Base-by-base conservation (phyloP, 768 basidiomycete species). In the Lyophyllum semitale region DNA sequence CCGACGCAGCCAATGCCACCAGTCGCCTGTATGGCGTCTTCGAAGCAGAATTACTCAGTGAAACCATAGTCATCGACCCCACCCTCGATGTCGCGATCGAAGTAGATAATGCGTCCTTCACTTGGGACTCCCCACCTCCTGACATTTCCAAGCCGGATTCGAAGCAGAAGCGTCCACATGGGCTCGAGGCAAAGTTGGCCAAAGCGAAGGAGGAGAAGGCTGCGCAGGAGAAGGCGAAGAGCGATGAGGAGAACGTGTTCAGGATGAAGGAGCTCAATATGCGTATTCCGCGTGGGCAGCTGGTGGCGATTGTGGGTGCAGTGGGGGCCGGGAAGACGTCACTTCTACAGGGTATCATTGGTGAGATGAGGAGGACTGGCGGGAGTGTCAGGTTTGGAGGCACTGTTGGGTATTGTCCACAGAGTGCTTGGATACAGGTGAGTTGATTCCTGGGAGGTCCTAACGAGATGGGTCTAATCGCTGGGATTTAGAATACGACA, bases 361-460 rank as follows among this genome's bases (percentile, higher is more conserved):
- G 89, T 2, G 93, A 95, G 68, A 95, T 95, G 93, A 77, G 87
- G 54, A 77, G 78, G 59, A 85, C 83, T 0, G 67, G 72, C 12
- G 93, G 93, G 2, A 79, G 71, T 8, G 82, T 91, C 35, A 77
- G 74, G 29, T 91, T 94, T 63, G 88, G 91, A 53, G 91, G 89
- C 0, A 81, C 82, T 9, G 81, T 93, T 9, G 86, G 85, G 0
- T 93, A 95, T 68, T 95, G 91, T 61, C 85, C 88, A 15, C 95
- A 98, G 66, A 86, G 79, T 41, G 88, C 94, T 11, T 97, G 94
- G 93, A 95, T 98, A 54, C 91, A 94, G 70, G 85, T 82, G 54
- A 58, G 55, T 54, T 13, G 15, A 17, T 11, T n/a, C 18, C 29
- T 54, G 22, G 50, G 26, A 8, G 42, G 20, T 29, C 51, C 54